phyloP scores from a whole-genome alignment of 2,329 filamentous ascomycete species.

The Madurella mycetomatis region DNA sequence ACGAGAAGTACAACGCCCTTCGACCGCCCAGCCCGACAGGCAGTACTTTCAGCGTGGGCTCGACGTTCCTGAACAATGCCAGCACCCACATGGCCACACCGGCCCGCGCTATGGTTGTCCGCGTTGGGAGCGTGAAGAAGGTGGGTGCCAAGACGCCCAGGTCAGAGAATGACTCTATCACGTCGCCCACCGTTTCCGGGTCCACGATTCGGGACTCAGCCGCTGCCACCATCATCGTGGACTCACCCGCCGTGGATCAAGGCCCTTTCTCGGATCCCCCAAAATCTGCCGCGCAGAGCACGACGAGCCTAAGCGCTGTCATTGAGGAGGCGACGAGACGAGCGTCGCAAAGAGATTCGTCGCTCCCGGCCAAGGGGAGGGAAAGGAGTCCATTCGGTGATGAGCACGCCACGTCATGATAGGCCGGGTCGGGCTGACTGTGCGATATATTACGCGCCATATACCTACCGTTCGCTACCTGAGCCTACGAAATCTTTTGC shows the following conservation, averaged over 20 bases:
- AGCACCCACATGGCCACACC: conserved; percentile 54
- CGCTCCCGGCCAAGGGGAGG: conserved; percentile 28
- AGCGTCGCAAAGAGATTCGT: conserved; percentile 35
- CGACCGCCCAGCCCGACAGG: conserved; percentile 49
- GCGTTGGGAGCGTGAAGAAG: conserved; percentile 52
- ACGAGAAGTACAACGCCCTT: conserved; percentile 49
- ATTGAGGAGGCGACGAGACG: conserved; percentile 49
- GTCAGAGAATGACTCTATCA: conserved; percentile 23
- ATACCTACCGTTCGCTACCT: too few relatives aligned
- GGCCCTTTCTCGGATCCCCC: conserved; percentile 58
- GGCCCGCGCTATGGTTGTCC: conserved; percentile 56
- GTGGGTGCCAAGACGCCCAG: conserved; percentile 29
- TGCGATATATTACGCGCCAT: too few relatives aligned
- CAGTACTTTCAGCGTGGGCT: conserved; percentile 62
- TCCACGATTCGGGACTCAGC: conserved; percentile 37
- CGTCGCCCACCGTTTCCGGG: conserved; percentile 20
- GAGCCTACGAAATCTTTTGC: too few relatives aligned
- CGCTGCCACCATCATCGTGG: conserved; percentile 46
- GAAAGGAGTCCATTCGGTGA: conserved; percentile 53
- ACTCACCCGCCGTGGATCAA: conserved; percentile 47
- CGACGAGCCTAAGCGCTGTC: conserved; percentile 49
- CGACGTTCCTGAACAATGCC: conserved; percentile 63
- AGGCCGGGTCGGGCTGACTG: neutral
- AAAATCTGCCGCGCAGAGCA: conserved; percentile 33
- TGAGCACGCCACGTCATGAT: conserved; percentile 45